These are phyloP conservation scores for Elymus sibiricus DNA, from an alignment of 176 grass and related monocot species.

Conservation along the genomic window DNA sequence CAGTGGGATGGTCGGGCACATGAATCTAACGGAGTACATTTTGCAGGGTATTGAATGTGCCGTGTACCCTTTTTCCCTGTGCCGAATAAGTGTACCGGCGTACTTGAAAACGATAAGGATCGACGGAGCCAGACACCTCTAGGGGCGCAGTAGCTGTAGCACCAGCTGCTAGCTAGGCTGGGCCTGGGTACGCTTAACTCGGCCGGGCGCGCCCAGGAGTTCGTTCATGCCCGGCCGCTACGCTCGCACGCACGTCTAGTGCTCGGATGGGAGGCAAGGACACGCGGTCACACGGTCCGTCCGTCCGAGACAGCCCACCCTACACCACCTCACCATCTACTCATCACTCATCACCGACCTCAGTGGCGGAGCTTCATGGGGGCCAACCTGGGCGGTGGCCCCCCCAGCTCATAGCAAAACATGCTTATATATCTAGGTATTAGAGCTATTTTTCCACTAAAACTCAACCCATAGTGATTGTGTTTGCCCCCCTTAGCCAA, in stretches of 20 bases:
- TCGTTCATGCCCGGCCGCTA: neutral
- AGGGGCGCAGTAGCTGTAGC: neutral
- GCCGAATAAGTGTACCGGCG: neutral
- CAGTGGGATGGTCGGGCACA: too few species aligned
- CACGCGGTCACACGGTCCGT: neutral
- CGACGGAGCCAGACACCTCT: neutral
- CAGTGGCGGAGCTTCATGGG: too few species aligned
- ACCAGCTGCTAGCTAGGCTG: neutral
- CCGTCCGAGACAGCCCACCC: conserved; percentile 2
- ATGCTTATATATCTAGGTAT: too few species aligned
- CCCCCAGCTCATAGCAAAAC: too few species aligned
- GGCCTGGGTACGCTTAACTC: neutral
- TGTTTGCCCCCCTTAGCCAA: too few species aligned
- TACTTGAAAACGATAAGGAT: neutral
- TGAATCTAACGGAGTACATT: neutral
- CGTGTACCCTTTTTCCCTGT: neutral
- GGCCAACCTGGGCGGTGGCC: too few species aligned
- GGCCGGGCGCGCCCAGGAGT: neutral
- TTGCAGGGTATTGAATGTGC: neutral
- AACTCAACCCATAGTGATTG: too few species aligned
- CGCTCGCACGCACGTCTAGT: conserved; percentile 26
- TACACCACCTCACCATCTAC: neutral
- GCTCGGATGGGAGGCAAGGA: conserved; percentile 1
- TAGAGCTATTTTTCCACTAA: too few species aligned
- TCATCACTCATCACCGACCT: neutral